Conservation (phyloP, 805 yeast species). For the Wickerhamiella australiensis region DNA sequence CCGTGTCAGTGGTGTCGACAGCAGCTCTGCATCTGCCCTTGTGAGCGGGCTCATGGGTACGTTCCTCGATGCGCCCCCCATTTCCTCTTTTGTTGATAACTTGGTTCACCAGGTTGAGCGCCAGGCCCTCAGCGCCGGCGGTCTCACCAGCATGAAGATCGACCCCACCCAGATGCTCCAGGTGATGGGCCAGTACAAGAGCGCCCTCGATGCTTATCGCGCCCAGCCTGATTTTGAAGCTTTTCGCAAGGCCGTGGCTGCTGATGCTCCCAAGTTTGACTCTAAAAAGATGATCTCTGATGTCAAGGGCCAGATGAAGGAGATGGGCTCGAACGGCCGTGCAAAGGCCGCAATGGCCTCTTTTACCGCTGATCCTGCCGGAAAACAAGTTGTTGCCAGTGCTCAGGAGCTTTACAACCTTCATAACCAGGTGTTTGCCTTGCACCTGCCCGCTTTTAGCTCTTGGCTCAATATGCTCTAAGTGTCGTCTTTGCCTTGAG, state of each 20-base stretch:
- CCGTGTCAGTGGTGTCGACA: not conserved
- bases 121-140: not conserved
- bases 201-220: not conserved
- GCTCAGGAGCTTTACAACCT: conserved; percentile 5
- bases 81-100: conserved; percentile 1
- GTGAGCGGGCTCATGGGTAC: conserved; percentile 5
- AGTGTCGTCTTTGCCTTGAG: not conserved
- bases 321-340: not conserved
- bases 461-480: not conserved
- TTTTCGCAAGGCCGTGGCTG: not conserved
- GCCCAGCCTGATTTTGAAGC: not conserved
- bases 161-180: not conserved
- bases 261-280: not conserved
- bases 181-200: not conserved
- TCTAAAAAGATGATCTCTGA: not conserved
- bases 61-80: conserved; percentile 9
- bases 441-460: conserved; percentile 8
- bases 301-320: not conserved
- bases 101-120: conserved; percentile 6
- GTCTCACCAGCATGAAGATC: not conserved
- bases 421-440: not conserved
- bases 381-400: not conserved
- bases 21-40: not conserved
- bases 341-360: not conserved
- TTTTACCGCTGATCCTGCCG: conserved; percentile 1